Evolutionary conservation across 164 flowering plant species (phyloP), one percentile per base, ranked within the genome.

Genomic region (Magnolia officinalis): DNA sequence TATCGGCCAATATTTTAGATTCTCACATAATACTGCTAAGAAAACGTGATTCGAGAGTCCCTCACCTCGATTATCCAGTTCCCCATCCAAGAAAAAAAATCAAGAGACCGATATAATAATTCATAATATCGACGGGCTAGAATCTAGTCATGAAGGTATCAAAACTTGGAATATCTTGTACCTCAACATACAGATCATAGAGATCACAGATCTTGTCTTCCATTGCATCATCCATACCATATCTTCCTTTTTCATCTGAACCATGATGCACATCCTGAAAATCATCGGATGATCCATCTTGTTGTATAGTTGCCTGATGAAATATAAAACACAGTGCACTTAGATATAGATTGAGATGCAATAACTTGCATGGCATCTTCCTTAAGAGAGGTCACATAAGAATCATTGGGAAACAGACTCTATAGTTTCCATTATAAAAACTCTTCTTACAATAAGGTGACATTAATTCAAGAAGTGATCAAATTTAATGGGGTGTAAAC

Each of bases 201-300:
- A 96, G 93, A 83, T 94, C 96, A 82, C 96, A 96, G 64, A 96
- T 87, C 81, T 91, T 94, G 78, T 96, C 97, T 88, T 96, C 98
- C 90, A 92, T 59, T 23, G 86, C 83, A 59, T 86, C 73, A 76
- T 92, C 98, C 93, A 91, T 91, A 55, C 77, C 75, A 75, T 77
- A 83, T 77, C 86, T 90, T 73, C 83, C 84, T 82, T 85, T 96
- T 68, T 85, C 98, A 49, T 87, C 88, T 29, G 83, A 78, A 77
- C 77, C 61, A 55, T 55, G 16, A 70, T 19, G 68, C 65, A 59
- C 55, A 74, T 90, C 97, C 82, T 88, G 90, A 77, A 91, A 86
- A 81, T 91, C 92, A 82, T 90, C 91, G 64, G 91, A 85, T 23
- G 85, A 75, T 82, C 90, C 89, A 78, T 82, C 87, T 78, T 79